Percentiles rank a stretch among this genome's conserved stretches.
Evolutionary conservation across 163 green algal genomes (phyloP).

Genomic region (Botryococcus braunii): DNA sequence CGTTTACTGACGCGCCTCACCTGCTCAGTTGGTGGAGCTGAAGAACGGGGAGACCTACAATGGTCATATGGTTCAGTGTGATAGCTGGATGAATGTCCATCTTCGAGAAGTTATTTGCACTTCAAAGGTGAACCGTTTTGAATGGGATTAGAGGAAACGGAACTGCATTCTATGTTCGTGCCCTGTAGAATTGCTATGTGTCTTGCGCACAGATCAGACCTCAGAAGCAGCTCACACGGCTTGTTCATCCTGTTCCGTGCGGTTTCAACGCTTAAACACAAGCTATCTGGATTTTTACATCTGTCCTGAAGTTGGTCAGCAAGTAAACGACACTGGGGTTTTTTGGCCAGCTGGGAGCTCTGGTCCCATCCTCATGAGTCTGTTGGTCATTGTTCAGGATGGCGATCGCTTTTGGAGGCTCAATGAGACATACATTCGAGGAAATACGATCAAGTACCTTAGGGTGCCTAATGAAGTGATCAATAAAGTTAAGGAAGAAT

Average conservation of each 20-base stretch:
- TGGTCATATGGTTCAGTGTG: conserved; percentile 88
- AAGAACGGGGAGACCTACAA: conserved; percentile 99
- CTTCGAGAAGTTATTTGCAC: conserved; percentile 89
- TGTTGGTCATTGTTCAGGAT: too few species aligned
- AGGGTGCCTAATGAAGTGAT: conserved; percentile 93
- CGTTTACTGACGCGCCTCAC: background rate
- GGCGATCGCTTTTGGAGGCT: conserved; percentile 95
- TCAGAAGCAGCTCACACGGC: too few species aligned
- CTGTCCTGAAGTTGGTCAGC: too few species aligned
- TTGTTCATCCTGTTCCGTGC: too few species aligned
- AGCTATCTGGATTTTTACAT: too few species aligned
- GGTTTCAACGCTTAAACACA: too few species aligned
- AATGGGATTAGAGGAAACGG: too few species aligned
- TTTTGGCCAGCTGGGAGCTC: too few species aligned
- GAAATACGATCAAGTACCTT: conserved; percentile 99
- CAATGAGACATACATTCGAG: conserved; percentile 86
- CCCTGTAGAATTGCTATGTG: background rate
- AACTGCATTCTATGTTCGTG: background rate
- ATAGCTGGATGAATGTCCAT: conserved; percentile 99
- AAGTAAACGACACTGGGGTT: too few species aligned
- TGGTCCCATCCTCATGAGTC: too few species aligned
- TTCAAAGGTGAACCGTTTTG: conserved; percentile 54
- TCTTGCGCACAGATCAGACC: background rate
- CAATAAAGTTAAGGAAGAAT: too few species aligned
- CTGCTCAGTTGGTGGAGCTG: conserved; percentile 84